A percentile compares a stretch with the other conserved stretches of the same genome.
Evolutionary conservation across 257 asterid species (phyloP).

Genomic region (Solanum stenotomum): DNA sequence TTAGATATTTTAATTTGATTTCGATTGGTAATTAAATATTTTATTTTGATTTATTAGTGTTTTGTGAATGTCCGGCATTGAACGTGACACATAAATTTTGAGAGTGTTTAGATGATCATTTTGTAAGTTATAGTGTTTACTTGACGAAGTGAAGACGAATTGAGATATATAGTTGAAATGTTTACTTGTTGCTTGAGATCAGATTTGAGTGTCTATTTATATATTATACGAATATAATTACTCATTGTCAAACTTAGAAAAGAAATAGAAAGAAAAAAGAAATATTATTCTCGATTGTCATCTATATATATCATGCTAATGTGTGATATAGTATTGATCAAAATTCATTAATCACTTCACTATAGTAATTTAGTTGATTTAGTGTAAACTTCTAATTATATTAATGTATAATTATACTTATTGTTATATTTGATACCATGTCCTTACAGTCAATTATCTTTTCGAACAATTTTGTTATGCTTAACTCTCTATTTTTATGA

Average conservation of each 20-base stretch:
- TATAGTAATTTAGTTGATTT: neutral
- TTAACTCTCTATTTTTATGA: neutral
- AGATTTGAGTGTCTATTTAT: too few relatives aligned
- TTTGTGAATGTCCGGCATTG: neutral
- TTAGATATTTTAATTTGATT: neutral
- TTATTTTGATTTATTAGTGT: too few relatives aligned
- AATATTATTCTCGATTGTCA: neutral
- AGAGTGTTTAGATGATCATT: too few relatives aligned
- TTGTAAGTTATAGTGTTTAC: too few relatives aligned
- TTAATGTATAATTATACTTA: neutral
- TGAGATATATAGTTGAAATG: neutral
- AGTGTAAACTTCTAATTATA: neutral
- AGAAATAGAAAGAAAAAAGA: neutral
- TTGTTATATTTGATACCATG: neutral
- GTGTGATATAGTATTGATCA: neutral
- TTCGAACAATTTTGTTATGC: too few relatives aligned
- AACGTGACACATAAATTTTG: neutral
- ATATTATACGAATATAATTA: neutral
- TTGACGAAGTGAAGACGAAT: neutral
- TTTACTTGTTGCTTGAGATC: too few relatives aligned
- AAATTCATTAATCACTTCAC: neutral
- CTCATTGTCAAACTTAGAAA: neutral
- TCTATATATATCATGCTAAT: neutral
- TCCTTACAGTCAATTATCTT: too few relatives aligned
- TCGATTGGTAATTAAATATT: neutral